phyloP scores from a whole-genome alignment of 306 rosid genomes.

The Phaseolus lunatus region DNA sequence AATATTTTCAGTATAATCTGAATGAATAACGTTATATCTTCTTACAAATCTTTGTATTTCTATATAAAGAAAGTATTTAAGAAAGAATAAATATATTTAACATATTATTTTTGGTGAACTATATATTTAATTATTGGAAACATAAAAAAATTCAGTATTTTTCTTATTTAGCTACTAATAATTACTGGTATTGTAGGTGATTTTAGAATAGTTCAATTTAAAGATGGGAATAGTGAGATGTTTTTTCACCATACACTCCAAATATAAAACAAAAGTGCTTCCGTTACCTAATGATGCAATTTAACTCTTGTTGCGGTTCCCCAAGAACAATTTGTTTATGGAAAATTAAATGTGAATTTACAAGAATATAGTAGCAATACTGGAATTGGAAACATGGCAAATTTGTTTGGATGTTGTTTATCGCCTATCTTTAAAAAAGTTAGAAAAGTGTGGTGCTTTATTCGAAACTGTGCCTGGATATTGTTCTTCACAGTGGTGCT shows the following conservation, averaged over 20 bases:
- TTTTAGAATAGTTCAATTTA: neutral
- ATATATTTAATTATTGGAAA: neutral
- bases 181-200: neutral
- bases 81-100: neutral
- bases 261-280: conserved; percentile 23
- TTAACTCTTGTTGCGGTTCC: conserved; percentile 6
- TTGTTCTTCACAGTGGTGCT: conserved; percentile 22
- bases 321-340: neutral
- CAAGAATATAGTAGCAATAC: conserved; percentile 4
- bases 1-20: neutral
- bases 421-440: conserved; percentile 24
- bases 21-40: neutral
- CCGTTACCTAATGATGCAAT: conserved; percentile 4
- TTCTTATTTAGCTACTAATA: neutral
- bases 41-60: neutral
- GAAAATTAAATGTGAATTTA: conserved; percentile 27
- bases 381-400: conserved; percentile 4
- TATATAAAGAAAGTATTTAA: neutral
- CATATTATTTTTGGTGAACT: no score
- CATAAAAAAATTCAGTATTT: neutral
- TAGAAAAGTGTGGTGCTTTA: conserved; percentile 34
- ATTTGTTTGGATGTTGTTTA: conserved; percentile 3
- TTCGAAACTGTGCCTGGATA: conserved; percentile 33
- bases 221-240: conserved; percentile 9
- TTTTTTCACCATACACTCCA: neutral